Conservation (phyloP, 805 yeast species). For the Kazachstania psychrophila region DNA sequence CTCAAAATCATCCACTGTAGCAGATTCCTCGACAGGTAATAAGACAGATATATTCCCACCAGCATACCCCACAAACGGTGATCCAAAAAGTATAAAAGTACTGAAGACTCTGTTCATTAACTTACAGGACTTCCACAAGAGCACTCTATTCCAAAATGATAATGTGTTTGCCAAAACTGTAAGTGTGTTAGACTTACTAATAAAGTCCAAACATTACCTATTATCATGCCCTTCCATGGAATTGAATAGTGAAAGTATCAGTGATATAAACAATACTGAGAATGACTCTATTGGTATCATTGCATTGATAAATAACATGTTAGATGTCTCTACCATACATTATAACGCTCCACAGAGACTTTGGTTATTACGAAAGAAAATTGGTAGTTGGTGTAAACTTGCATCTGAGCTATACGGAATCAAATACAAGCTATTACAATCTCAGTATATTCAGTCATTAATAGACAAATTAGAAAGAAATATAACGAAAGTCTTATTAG, state of each 20-base stretch:
- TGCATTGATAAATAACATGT: conserved; percentile 11
- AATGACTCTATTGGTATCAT: conserved; percentile 11
- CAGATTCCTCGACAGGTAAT: background rate
- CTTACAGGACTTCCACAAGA: conserved; percentile 11
- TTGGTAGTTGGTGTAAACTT: conserved; percentile 21
- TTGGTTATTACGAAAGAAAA: conserved; percentile 22
- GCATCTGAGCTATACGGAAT: conserved; percentile 10
- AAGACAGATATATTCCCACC: too few species aligned
- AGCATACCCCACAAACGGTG: conserved; percentile 6
- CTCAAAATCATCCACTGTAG: background rate
- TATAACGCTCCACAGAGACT: conserved; percentile 11
- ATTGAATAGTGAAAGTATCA: too few species aligned
- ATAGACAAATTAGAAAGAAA: conserved; percentile 12
- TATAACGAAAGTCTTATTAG: conserved; percentile 11
- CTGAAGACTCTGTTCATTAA: conserved; percentile 15
- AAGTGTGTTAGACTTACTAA: conserved; percentile 21
- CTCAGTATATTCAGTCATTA: conserved; percentile 6
- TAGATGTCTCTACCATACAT: conserved; percentile 12
- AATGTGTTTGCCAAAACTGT: conserved; percentile 21
- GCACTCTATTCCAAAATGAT: conserved; percentile 11
- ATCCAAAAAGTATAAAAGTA: conserved; percentile 16
- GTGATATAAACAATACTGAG: too few species aligned
- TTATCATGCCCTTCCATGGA: conserved; percentile 3
- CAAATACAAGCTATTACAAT: conserved; percentile 6
- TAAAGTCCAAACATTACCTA: conserved; percentile 17